Base-by-base conservation (phyloP, 306 rosid species). In the Amphicarpaea edgeworthii region DNA sequence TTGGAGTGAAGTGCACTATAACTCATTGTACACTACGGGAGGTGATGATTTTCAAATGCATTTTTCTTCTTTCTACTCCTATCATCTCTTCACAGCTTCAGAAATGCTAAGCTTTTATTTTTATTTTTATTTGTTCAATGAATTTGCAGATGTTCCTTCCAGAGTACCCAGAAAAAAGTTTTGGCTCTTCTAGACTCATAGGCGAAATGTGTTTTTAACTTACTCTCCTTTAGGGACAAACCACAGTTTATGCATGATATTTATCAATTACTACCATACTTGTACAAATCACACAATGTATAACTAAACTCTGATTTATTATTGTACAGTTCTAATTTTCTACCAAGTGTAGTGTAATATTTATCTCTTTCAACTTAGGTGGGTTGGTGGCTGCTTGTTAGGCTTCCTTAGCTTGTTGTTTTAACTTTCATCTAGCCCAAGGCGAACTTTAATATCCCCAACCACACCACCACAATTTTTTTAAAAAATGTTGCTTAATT, bases 1-100 rank as follows among this genome's bases (percentile, higher is more conserved):
- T 86, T 95, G 99, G 99, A 90, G 99, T 65, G 99, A 95, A 85
- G 99, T 95, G 64, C 99, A 95, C 87, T 95, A 95, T 75, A 95
- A 95, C 70, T 95, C 99, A 2, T 49, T 95, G 42, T 92, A 95
- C 61, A 79, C 90, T 30, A 81, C 41, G 42, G 92, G 92, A 87
- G 99, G 99, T 95, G 72, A 28, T 95, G 72, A 28, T 8, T 45
- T 66, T 57, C 10, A 28, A 46, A 26, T 17, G 3, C 15, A 17
- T 20, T 15, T n/a, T 50, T 34, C 43, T 62, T 6, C 46, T 68
- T 51, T 28, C 15, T 70, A 62, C 9, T 12, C 28, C 12, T 40
- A 26, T 78, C 28, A 76, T 63, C 16, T 53, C 11, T 49, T 26
- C 47, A 14, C 32, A 14, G 45, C 50, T 72, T 67, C 21, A 38